These are phyloP conservation scores for Botrytis hyacinthi DNA, from an alignment of 2,329 filamentous ascomycete species.

Conservation along the genomic window DNA sequence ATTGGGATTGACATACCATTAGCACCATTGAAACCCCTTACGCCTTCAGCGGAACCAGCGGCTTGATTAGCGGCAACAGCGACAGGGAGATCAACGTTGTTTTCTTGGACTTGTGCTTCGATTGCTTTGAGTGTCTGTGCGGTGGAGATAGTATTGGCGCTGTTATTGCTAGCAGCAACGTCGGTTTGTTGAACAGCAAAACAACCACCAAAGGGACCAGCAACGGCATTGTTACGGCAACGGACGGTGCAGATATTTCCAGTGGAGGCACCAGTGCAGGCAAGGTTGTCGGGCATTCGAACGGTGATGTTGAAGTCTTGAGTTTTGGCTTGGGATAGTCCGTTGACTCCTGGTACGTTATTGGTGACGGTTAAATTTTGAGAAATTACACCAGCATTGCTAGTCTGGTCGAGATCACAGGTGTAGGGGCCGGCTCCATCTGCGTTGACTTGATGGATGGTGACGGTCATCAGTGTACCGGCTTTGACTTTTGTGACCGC, in stretches of 20 bases:
- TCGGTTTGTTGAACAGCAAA: constrained; percentile 57
- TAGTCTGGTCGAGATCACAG: constrained; percentile 52
- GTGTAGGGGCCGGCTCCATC: constrained; percentile 55
- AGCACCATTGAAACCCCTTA: constrained; percentile 39
- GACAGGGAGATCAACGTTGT: constrained; percentile 50
- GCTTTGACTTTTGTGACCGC: constrained; percentile 50
- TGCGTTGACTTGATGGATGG: constrained; percentile 53
- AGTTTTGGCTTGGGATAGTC: constrained; percentile 43
- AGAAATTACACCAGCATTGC: constrained; percentile 44
- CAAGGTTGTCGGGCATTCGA: constrained; percentile 49
- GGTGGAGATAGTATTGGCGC: constrained; percentile 47
- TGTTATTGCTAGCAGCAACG: constrained; percentile 44
- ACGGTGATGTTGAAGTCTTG: constrained; percentile 57
- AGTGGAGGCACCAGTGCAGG: constrained; percentile 49
- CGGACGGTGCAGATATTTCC: constrained; percentile 59
- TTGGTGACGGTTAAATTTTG: constrained; percentile 53
- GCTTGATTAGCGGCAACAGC: constrained; percentile 48
- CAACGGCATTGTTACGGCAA: constrained; percentile 57
- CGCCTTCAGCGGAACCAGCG: constrained; percentile 40
- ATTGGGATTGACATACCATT: constrained; percentile 27
- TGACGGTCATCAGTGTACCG: constrained; percentile 48
- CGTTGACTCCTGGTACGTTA: constrained; percentile 56
- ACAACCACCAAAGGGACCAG: constrained; percentile 58
- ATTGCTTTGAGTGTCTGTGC: constrained; percentile 47
- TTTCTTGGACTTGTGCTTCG: constrained; percentile 48